These are phyloP conservation scores for Sistotremastrum suecicum DNA, from an alignment of 768 basidiomycete species.

Conservation along the genomic window DNA sequence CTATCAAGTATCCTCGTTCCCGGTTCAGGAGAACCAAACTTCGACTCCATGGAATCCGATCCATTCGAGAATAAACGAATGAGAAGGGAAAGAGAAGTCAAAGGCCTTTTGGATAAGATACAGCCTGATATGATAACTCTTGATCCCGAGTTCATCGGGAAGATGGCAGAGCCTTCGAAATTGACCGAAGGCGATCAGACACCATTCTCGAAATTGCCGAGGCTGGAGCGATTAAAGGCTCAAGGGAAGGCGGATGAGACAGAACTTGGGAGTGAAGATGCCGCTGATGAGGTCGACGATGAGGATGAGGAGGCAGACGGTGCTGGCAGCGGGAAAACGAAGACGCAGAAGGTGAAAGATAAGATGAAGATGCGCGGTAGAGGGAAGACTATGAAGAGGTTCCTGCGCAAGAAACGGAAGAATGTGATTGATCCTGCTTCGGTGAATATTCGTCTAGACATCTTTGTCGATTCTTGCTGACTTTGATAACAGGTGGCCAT, in stretches of 20 bases:
- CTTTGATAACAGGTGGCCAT: constrained; percentile 33
- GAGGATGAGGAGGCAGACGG: constrained; percentile 22
- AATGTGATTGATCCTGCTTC: constrained; percentile 82
- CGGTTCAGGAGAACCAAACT: constrained; percentile 88
- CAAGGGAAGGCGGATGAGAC: constrained; percentile 63
- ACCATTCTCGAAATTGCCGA: constrained; percentile 59
- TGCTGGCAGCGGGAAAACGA: constrained; percentile 22
- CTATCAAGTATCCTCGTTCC: constrained; percentile 82
- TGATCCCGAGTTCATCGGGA: constrained; percentile 64
- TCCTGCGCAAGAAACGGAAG: constrained; percentile 79
- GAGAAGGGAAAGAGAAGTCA: constrained; percentile 82
- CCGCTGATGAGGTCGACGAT: constrained; percentile 17
- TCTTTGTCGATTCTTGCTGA: constrained; percentile 15
- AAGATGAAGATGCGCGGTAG: constrained; percentile 81
- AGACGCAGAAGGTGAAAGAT: constrained; percentile 31
- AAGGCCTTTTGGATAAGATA: constrained; percentile 83
- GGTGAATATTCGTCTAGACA: constrained; percentile 23
- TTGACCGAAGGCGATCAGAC: constrained; percentile 31
- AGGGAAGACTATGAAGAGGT: constrained; percentile 74
- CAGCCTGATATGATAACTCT: constrained; percentile 86
- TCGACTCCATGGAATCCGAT: constrained; percentile 87
- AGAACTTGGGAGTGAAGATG: constrained; percentile 19
- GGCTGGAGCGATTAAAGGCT: constrained; percentile 63
- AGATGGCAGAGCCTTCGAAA: constrained; percentile 46
- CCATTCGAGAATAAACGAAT: constrained; percentile 80